Evolutionary conservation across 768 basidiomycete genomes (phyloP).

Genomic region (Russula brevipes): DNA sequence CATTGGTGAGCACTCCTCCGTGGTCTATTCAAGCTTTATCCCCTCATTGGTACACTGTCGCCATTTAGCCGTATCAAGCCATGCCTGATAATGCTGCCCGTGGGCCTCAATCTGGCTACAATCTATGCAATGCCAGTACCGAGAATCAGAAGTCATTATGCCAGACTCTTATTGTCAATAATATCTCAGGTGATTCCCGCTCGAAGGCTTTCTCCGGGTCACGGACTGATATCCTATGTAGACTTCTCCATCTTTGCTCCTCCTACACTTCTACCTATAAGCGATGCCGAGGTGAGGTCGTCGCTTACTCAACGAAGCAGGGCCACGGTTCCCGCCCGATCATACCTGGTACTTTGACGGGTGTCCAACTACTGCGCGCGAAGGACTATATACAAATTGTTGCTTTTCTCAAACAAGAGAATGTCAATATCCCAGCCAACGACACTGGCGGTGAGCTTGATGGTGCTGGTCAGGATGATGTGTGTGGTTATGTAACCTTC

Average conservation of each 20-base stretch:
- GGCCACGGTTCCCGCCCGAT: conserved; percentile 70
- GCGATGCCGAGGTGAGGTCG: conserved; percentile 63
- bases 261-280: conserved; percentile 47
- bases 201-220: neutral
- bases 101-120: conserved; percentile 60
- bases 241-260: conserved; percentile 72
- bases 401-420: conserved; percentile 59
- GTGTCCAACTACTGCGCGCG: conserved; percentile 59
- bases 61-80: conserved; percentile 47
- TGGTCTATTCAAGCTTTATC: neutral
- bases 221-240: conserved; percentile 25
- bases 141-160: conserved; percentile 57
- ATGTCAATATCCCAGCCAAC: conserved; percentile 43
- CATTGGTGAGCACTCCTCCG: conserved; percentile 25
- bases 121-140: conserved; percentile 62
- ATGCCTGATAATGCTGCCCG: conserved; percentile 41
- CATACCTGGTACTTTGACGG: conserved; percentile 56
- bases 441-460: conserved; percentile 79
- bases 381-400: conserved; percentile 55
- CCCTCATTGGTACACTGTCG: neutral
- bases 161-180: conserved; percentile 67
- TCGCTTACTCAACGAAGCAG: conserved; percentile 73
- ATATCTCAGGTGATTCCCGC: conserved; percentile 37
- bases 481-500: conserved; percentile 26
- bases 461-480: conserved; percentile 65